phyloP scores from a whole-genome alignment of 202 grass and related monocot genomes.

The Panicum virgatum region DNA sequence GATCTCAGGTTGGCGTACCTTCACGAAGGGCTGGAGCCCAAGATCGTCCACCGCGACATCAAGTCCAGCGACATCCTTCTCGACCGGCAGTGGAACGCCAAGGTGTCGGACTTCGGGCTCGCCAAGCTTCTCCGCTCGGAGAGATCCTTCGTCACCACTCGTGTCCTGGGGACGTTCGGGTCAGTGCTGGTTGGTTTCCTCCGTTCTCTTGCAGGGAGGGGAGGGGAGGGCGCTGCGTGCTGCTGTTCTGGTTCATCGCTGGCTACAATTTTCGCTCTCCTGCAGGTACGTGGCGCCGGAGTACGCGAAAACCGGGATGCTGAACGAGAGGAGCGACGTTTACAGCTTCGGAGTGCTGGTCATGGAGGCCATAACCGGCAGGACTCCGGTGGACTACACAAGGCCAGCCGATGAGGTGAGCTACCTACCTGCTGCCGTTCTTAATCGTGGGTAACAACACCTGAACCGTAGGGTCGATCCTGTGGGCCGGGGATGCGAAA shows the following conservation, averaged over 20 bases:
- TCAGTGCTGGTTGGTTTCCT: conserved; percentile 29
- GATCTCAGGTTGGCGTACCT: conserved; percentile 81
- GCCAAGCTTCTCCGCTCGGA: conserved; percentile 79
- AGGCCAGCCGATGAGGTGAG: conserved; percentile 65
- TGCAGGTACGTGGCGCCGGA: conserved; percentile 85
- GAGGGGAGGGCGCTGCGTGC: too few species aligned
- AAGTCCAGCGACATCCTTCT: conserved; percentile 93
- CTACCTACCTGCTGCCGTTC: not conserved
- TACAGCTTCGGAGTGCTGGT: conserved; percentile 87
- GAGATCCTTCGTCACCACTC: conserved; percentile 61
- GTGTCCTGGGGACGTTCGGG: conserved; percentile 93
- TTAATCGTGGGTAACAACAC: not conserved
- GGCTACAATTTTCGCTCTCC: not conserved
- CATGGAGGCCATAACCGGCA: conserved; percentile 80
- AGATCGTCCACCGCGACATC: conserved; percentile 82
- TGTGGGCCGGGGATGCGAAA: not conserved
- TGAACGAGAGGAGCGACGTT: conserved; percentile 88
- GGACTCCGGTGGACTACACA: conserved; percentile 82
- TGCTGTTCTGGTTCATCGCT: not conserved
- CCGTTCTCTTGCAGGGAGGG: not conserved
- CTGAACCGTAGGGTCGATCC: not conserved
- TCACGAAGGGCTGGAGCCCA: conserved; percentile 88
- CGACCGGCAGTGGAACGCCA: conserved; percentile 76
- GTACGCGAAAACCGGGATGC: conserved; percentile 79
- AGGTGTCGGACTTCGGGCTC: conserved; percentile 83